Conservation (phyloP, 768 basidiomycete species). For the Rhodotorula babjevae region DNA sequence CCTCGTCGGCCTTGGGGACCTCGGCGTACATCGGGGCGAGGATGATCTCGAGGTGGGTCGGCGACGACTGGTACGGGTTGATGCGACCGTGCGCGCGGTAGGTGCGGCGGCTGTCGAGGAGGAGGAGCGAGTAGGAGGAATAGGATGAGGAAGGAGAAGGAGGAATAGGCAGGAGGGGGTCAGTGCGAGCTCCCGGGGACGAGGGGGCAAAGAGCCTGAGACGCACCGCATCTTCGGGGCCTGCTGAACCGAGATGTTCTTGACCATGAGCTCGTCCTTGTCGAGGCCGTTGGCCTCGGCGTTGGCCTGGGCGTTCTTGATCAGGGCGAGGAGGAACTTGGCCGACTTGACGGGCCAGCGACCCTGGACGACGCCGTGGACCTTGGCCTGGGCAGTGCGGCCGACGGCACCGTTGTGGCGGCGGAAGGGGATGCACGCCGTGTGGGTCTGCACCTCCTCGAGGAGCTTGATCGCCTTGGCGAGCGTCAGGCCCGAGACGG, state of each 20-base stretch:
- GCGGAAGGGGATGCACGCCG: constrained; percentile 92
- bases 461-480: constrained; percentile 94
- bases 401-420: constrained; percentile 85
- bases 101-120: constrained; percentile 98
- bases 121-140: background rate
- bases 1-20: constrained; percentile 86
- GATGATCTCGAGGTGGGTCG: constrained; percentile 87
- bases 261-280: constrained; percentile 85
- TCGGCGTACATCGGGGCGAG: constrained; percentile 67
- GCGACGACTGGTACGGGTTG: constrained; percentile 93
- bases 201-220: background rate
- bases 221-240: constrained; percentile 64
- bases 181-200: background rate
- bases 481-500: constrained; percentile 82
- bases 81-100: constrained; percentile 89
- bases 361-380: constrained; percentile 53
- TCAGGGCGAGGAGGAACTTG: constrained; percentile 83
- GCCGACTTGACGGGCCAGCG: constrained; percentile 97
- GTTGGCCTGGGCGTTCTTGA: constrained; percentile 99
- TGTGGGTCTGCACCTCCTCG: constrained; percentile 89
- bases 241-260: constrained; percentile 96
- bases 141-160: constrained; percentile 1
- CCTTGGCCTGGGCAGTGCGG: constrained; percentile 44
- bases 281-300: constrained; percentile 96
- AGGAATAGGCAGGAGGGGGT: constrained; percentile 2